These are phyloP conservation scores for Porcisia hertigi DNA, from an alignment of 208 protist genomes.

Conservation along the genomic window DNA sequence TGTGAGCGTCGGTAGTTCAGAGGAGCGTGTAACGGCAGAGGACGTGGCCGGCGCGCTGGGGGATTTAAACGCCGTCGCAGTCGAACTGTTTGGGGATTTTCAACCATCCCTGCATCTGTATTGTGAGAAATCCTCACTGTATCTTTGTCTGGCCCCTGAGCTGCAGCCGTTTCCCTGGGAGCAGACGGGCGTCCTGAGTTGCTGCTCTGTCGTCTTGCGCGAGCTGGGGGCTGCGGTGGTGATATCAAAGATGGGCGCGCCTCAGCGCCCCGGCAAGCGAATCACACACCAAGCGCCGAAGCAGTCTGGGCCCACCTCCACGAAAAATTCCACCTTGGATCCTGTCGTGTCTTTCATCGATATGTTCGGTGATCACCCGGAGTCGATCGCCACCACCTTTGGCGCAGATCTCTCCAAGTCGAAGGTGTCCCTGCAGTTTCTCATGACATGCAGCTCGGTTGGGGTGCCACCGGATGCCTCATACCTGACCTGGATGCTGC, in stretches of 20 bases:
- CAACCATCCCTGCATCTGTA: conserved; percentile 31
- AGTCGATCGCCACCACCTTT: conserved; percentile 34
- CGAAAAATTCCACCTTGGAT: conserved; percentile 11
- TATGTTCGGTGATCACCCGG: conserved; percentile 58
- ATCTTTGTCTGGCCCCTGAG: conserved; percentile 71
- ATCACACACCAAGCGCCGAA: conserved; percentile 13
- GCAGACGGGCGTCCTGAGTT: conserved; percentile 38
- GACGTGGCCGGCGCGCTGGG: conserved; percentile 19
- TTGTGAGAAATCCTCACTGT: conserved; percentile 44
- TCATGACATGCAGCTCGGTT: conserved; percentile 46
- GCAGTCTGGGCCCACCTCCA: background rate
- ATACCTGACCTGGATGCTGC: conserved; percentile 52
- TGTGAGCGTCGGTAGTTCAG: conserved; percentile 14
- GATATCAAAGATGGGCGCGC: conserved; percentile 34
- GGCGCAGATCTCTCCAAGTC: conserved; percentile 31
- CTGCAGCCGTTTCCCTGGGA: conserved; percentile 75
- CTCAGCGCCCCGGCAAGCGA: conserved; percentile 8
- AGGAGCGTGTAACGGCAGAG: conserved; percentile 43
- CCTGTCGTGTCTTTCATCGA: conserved; percentile 56
- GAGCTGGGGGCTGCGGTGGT: conserved; percentile 58
- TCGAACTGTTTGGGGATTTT: conserved; percentile 52
- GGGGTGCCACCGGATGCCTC: conserved; percentile 33
- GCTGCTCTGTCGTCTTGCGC: conserved; percentile 52
- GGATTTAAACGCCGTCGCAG: conserved; percentile 19
- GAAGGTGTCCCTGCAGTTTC: conserved; percentile 31